Conservation (phyloP, 2,329 filamentous ascomycete species). For the Fusarium odoratissimum region DNA sequence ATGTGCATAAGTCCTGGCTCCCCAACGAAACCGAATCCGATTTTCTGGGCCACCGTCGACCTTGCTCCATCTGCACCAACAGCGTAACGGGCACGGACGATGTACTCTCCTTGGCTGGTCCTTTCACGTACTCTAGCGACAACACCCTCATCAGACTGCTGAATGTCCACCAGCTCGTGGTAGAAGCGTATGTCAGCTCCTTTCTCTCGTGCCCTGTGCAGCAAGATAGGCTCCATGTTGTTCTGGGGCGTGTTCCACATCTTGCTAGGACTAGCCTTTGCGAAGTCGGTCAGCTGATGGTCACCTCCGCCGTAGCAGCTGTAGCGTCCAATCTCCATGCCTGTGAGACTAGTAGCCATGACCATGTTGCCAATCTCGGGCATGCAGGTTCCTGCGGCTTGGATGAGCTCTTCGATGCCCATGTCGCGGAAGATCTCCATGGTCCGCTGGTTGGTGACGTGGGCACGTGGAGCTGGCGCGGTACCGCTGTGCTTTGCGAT, state of each 20-base stretch:
- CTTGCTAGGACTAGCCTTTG: constrained; percentile 22
- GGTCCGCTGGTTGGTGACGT: constrained; percentile 26
- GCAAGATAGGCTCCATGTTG: constrained; percentile 10
- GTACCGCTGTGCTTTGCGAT: constrained; percentile 29
- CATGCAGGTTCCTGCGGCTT: constrained; percentile 11
- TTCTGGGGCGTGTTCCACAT: constrained; percentile 22
- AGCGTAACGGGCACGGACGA: constrained; percentile 16
- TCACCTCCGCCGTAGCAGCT: constrained; percentile 24
- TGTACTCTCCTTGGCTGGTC: constrained; percentile 11
- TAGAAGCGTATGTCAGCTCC: constrained; percentile 28
- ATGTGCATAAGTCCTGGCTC: constrained; percentile 27
- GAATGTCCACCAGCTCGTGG: constrained; percentile 23
- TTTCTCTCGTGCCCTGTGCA: constrained; percentile 5
- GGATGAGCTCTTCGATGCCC: constrained; percentile 10
- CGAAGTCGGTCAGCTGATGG: constrained; percentile 21
- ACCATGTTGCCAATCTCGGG: constrained; percentile 11
- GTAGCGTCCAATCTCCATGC: constrained; percentile 22
- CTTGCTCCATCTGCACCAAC: constrained; percentile 27
- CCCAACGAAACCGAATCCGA: constrained; percentile 19
- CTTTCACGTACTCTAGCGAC: constrained; percentile 20
- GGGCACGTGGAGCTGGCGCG: constrained; percentile 17
- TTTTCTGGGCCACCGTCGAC: constrained; percentile 17
- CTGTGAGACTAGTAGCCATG: constrained; percentile 25
- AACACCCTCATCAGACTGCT: constrained; percentile 12
- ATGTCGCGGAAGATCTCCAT: constrained; percentile 30